Evolutionary conservation across 2,329 filamentous ascomycete genomes (phyloP), one percentile per base, ranked within the genome.

Genomic region (Orbilia blumenaviensis): DNA sequence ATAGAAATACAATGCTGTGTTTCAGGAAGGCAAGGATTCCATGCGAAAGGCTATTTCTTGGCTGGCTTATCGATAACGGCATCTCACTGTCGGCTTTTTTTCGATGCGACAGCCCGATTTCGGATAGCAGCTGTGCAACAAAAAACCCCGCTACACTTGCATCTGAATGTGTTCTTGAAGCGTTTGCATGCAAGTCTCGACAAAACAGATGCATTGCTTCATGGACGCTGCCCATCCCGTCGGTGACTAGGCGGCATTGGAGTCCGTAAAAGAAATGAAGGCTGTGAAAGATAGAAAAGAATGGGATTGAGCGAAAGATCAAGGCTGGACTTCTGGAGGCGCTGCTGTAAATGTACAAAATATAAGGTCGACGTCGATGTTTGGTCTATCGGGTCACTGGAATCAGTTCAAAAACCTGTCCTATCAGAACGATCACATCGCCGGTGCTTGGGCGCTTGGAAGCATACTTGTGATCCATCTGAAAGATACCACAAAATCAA

Each of bases 211-310:
- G 92, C 92, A 0, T 83, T 96, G 3, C 84, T 96, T 2, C 93
- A 96, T 79, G 92, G 92, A 96, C 83, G 96, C 92, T 0, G 92
- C 92, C 0, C 92, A 96, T 82, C 87, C 93, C 0, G 87, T 95
- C 0, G 93, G 92, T 0, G 96, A 92, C 79, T 88, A 90, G 48
- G 91, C 96, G 0, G 93, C 91, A 0, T 85, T 90, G n/a, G 87
- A 88, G 60, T 89, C 89, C 0, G 81, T 96, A 7, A 81, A 83
- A 7, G 85, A 85, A 41, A 88, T 94, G 86, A 81, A 84, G 48
- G 80, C 83, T 0, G 87, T 93, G 84, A 88, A 91, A 2, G 79
- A 79, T 0, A 80, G 81, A 0, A 87, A 87, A 0, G 83, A 83
- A 0, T 93, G 90, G 91, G 82, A 86, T 73, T 84, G 79, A 77